These are phyloP conservation scores for Urochloa ruziziensis DNA, from an alignment of 176 grass and related monocot genomes.

Conservation along the genomic window DNA sequence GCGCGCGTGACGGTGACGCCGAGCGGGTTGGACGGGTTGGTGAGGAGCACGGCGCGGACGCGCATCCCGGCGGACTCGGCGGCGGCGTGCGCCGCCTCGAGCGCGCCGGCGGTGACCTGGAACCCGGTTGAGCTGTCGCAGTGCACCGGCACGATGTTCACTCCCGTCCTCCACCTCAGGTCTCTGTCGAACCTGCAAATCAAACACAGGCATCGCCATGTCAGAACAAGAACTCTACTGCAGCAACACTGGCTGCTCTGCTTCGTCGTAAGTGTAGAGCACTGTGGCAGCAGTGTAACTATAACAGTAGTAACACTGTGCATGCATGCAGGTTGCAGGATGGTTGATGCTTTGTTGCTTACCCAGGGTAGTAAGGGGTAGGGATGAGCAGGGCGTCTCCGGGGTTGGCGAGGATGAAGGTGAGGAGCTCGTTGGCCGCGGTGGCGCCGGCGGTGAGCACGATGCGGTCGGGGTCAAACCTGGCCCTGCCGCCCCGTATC, in stretches of 20 bases:
- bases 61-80: conserved; percentile 41
- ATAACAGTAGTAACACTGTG: background rate
- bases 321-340: background rate
- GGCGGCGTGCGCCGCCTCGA: conserved; percentile 50
- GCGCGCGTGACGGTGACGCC: conserved; percentile 44
- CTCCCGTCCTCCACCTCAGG: conserved; percentile 76
- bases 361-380: conserved; percentile 91
- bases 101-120: conserved; percentile 54
- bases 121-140: conserved; percentile 76
- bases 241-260: background rate
- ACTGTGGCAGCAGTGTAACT: conserved; percentile 12
- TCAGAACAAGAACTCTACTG: conserved; percentile 8
- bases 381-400: conserved; percentile 80
- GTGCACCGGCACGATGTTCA: conserved; percentile 79
- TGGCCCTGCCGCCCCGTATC: conserved; percentile 66
- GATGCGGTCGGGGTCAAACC: conserved; percentile 67
- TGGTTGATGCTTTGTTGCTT: conserved; percentile 13
- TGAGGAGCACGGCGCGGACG: conserved; percentile 61
- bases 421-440: conserved; percentile 81
- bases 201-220: conserved; percentile 28
- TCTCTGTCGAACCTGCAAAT: conserved; percentile 69
- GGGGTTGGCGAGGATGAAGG: conserved; percentile 70
- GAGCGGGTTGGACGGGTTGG: conserved; percentile 89
- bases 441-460: conserved; percentile 90
- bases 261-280: background rate